Evolutionary conservation across 805 yeast genomes (phyloP).

Genomic region (Spencermartinsiella europaea): DNA sequence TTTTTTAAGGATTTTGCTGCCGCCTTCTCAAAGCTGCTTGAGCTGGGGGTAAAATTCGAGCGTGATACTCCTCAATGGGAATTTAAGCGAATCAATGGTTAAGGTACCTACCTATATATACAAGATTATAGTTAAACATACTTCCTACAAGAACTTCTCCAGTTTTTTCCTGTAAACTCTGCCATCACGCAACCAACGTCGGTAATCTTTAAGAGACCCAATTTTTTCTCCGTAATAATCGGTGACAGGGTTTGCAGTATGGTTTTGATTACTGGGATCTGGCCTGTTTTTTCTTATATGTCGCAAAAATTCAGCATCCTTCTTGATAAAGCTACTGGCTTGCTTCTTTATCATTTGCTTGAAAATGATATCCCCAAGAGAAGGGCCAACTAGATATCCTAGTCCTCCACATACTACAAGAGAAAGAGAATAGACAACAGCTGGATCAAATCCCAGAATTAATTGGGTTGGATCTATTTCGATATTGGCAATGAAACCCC

Average conservation of each 20-base stretch:
- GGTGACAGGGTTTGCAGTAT: constrained; percentile 87
- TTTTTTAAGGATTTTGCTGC: constrained; percentile 58
- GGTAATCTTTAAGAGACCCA: constrained; percentile 76
- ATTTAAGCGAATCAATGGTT: constrained; percentile 21
- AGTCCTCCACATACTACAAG: constrained; percentile 65
- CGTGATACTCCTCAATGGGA: constrained; percentile 28
- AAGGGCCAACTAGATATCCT: constrained; percentile 82
- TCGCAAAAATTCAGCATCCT: constrained; percentile 69
- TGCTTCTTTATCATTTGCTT: constrained; percentile 31
- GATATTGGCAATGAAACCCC: constrained; percentile 70
- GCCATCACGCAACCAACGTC: constrained; percentile 95
- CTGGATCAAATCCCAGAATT: constrained; percentile 85
- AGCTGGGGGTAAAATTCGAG: constrained; percentile 63
- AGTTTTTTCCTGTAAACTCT: constrained; percentile 60
- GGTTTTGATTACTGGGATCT: constrained; percentile 85
- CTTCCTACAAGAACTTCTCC: constrained; percentile 28
- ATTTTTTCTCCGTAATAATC: constrained; percentile 97
- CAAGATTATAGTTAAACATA: not conserved
- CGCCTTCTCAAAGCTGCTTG: constrained; percentile 62
- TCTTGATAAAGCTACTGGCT: constrained; percentile 33
- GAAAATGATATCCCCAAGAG: constrained; percentile 68
- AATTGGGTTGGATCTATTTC: constrained; percentile 85
- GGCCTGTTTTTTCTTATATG: constrained; percentile 77
- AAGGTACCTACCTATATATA: constrained; percentile 8
- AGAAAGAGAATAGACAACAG: constrained; percentile 71